Conservation (phyloP, 179 eudicot genomes). For the Monotropa hypopitys region DNA sequence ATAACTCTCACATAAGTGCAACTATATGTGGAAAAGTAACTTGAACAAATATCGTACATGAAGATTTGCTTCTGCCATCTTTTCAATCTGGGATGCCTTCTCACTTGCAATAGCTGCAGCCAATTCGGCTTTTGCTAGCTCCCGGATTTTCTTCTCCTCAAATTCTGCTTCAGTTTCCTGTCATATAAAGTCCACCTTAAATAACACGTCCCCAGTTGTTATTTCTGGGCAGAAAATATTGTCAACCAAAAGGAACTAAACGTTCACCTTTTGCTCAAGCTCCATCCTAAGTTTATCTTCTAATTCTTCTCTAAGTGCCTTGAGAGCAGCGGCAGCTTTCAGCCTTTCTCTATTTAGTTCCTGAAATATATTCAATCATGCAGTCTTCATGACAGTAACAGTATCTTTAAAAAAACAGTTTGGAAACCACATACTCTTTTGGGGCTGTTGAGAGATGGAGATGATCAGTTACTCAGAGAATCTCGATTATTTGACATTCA, state of each 20-base stretch:
- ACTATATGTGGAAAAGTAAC: slow-evolving; percentile 1
- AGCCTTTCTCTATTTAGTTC: slow-evolving; percentile 67
- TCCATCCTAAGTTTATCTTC: slow-evolving; percentile 57
- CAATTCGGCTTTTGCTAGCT: slow-evolving; percentile 72
- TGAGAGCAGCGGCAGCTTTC: slow-evolving; percentile 76
- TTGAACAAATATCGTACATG: slow-evolving; percentile 40
- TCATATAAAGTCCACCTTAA: slow-evolving; percentile 14
- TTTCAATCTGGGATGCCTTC: slow-evolving; percentile 83
- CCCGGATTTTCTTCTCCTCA: slow-evolving; percentile 49
- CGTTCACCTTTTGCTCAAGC: slow-evolving; percentile 70
- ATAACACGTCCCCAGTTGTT: slow-evolving; percentile 5
- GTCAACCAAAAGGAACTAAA: not conserved
- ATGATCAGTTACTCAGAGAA: not conserved
- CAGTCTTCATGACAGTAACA: not conserved
- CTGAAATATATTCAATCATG: slow-evolving; percentile 21
- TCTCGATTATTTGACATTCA: not conserved
- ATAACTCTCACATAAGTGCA: not conserved
- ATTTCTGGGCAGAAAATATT: not conserved
- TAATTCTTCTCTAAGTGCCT: slow-evolving; percentile 72
- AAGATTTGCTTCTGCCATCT: slow-evolving; percentile 86
- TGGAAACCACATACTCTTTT: not conserved
- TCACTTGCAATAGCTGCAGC: slow-evolving; percentile 80
- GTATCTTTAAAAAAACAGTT: not conserved
- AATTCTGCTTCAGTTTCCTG: slow-evolving; percentile 66
- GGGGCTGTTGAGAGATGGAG: not conserved